Base-by-base conservation (phyloP, 768 basidiomycete species). In the Pulveroboletus frians region DNA sequence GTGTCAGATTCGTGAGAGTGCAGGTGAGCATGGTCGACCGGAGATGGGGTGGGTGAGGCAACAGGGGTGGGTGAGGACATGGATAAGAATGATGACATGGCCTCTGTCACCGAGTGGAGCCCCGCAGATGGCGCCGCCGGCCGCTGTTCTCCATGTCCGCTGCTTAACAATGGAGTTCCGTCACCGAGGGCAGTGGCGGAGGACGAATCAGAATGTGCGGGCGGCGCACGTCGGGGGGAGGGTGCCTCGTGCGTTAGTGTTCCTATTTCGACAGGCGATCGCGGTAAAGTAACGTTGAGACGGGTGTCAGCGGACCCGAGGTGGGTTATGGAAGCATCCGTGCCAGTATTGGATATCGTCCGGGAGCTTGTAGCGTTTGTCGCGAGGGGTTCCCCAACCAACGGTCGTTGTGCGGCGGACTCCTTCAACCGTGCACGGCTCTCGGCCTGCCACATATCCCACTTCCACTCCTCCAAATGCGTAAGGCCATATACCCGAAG, bases 401-500 rank as follows among this genome's bases (percentile, higher is more conserved):
- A 47, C 0, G 52, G 42, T 20, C 34, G 48, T 29, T 43, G 63
- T n/a, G 21, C 29, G 3, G 56, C 35, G 14, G 43, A 35, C n/a
- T 71, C 72, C 17, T 70, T 73, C 30, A 65, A 62, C 47, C 77
- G 76, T 1, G 73, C 73, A 34, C 66, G 73, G 54, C 85, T 85
- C 62, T 88, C 85, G 4, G 73, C 77, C 57, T 87, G 81, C 88
- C 88, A 92, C 6, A 74, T 73, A 42, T 91, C 89, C 86, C 91
- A 88, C 58, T 95, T 94, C 82, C 89, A 98, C 59, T 93, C 82
- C 53, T 98, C 94, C 54, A 98, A 83, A 70, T 98, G 93, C 1
- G 93, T 97, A 46, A 95, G 81, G 5, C 96, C 96, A 53, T 93
- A 98, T 1, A 96, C 92, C 26, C 92, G 84, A 15, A 98, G 76